Base-by-base conservation (phyloP, 2,329 filamentous ascomycete species). In the Trichoderma sp. region DNA sequence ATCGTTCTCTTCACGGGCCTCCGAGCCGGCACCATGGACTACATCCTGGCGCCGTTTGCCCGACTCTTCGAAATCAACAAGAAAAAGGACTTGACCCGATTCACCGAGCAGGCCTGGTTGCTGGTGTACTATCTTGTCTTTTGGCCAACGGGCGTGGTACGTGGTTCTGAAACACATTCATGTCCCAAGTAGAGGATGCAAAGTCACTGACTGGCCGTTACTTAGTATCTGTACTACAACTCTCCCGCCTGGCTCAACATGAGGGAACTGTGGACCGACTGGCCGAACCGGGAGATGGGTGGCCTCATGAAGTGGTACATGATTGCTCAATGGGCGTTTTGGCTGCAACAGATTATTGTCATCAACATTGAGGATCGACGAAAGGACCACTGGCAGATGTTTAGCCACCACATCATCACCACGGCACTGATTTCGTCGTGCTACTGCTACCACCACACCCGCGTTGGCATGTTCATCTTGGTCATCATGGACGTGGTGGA, bases 341-440 rank as follows among this genome's bases (percentile, higher is more conserved):
- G 94, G 92, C 82, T 98, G 62, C 95, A 98, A 83, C 95, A 97
- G 83, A 92, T 98, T 74, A 85, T 98, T 36, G 93, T 98, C 71
- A 93, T 98, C 80, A 92, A 98, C 82, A 94, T 98, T 73, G 96
- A 99, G 82, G 93, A 97, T 82, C 90, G 92, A 75, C 89, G 96
- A 78, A 98, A 98, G 84, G 96, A 99, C 77, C 92, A 98, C 82
- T 92, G 90, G 84, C 95, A 98, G 82, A 98, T 98, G 96, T 90
- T 98, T 76, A 91, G 90, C 20, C 96, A 98, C 81, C 96, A 99
- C 83, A 88, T 98, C 79, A 90, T 98, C 79, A 99, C 96, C 23
- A 93, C 91, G 77, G 85, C 86, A 6, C 89, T 99, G 58, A 90
- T 99, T 74, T 90, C 90, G 71, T 88, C 90, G 36, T 95, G 92